phyloP scores from a whole-genome alignment of 257 asterid species.

The Fraxinus excelsior region DNA sequence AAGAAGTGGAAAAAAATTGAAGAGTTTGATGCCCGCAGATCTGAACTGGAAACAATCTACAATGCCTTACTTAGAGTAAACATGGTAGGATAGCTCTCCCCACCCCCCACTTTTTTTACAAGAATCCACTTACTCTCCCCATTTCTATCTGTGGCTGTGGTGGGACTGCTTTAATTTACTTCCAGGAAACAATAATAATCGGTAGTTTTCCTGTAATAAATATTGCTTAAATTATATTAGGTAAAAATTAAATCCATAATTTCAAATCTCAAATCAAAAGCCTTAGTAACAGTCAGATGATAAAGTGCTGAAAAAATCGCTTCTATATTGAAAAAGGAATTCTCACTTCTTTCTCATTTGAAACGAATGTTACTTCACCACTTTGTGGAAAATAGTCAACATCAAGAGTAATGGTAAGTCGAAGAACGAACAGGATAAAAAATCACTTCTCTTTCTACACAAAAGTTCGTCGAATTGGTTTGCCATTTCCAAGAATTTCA shows the following conservation, averaged over 20 bases:
- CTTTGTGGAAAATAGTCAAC: background rate
- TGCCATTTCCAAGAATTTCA: background rate
- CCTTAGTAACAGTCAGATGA: background rate
- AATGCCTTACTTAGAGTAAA: slow-evolving; percentile 81
- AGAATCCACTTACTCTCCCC: background rate
- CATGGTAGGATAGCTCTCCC: slow-evolving; percentile 50
- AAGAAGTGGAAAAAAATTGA: slow-evolving; percentile 98
- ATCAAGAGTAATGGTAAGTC: background rate
- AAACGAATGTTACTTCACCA: background rate
- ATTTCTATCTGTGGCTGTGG: background rate
- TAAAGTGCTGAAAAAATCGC: background rate
- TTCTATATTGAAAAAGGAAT: background rate
- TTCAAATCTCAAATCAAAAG: background rate
- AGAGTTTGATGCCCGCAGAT: slow-evolving; percentile 95
- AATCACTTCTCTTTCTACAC: background rate
- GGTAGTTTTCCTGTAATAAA: background rate
- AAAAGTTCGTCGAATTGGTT: background rate
- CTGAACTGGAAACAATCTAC: slow-evolving; percentile 88
- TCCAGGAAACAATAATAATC: background rate
- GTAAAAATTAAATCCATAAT: background rate
- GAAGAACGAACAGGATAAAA: background rate
- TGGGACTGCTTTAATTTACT: background rate
- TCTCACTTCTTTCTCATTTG: background rate
- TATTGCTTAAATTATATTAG: background rate
- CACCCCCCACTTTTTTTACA: slow-evolving; percentile 2